Evolutionary conservation across 192 early-diverging fungal species (phyloP), one percentile per base, ranked within the genome.

Genomic region (Linnemannia zychae): DNA sequence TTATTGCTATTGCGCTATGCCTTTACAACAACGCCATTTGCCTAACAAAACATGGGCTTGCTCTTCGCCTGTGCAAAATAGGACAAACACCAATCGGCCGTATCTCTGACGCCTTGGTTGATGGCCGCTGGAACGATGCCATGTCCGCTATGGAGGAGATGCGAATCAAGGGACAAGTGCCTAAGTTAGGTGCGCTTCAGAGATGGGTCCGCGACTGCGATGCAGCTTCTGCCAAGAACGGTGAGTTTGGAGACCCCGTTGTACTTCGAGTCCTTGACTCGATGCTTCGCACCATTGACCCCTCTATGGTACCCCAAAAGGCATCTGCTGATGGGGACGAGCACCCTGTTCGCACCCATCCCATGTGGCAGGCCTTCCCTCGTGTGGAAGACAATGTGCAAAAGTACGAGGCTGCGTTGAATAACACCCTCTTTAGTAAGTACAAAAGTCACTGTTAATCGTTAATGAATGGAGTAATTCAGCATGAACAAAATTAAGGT

Each of bases 201-300:
- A 84, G 93, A 15, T 94, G 93, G 93, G 91, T 92, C 36, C 84
- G 93, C n/a, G 93, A 93, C 67, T 94, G 93, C 68, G 93, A 94
- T 80, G 93, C 93, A 7, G 93, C 91, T n/a, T 88, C 88, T 0
- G 80, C 82, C 22, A 77, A 90, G 37, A 88, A 84, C 66, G 87
- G 83, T 7, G 82, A 81, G 28, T 81, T 80, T 66, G 84, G 79
- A 31, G 87, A 89, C 46, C 86, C 84, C 17, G 74, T 89, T 60
- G 88, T 94, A 4, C 87, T 92, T 82, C 63, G 89, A 18, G 92
- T 92, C 0, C 71, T 94, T 60, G 93, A 94, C 76, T 86, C 88
- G n/a, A 92, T 93, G 68, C 81, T 94, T n/a, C 68, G 93, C 67
- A 91, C 92, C 0, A 90, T 92, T 1, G 92, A 93, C 77, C 93